Conservation (phyloP, 2,329 filamentous ascomycete genomes). For the Stylonectria norvegica region DNA sequence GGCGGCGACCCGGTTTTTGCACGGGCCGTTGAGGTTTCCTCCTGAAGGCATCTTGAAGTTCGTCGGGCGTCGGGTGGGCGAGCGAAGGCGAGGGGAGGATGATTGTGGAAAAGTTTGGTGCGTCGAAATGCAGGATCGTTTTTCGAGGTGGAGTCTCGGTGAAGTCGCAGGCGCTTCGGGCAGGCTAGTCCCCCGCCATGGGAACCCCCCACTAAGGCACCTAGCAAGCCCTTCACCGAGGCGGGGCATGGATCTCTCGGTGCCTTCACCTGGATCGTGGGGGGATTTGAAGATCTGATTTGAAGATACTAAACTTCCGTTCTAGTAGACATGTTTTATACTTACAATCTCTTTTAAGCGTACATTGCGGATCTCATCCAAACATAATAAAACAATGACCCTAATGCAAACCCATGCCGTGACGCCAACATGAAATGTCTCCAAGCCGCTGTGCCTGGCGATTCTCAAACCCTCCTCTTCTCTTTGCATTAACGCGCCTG, state of each 20-base stretch:
- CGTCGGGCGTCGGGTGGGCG: background rate
- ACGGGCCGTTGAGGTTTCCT: slow-evolving; percentile 56
- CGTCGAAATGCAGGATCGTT: background rate
- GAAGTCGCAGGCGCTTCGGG: background rate
- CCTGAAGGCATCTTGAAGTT: slow-evolving; percentile 52
- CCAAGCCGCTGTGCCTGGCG: background rate
- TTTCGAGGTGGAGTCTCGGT: slow-evolving; percentile 1
- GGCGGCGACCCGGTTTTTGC: slow-evolving; percentile 50
- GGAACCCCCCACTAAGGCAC: too few relatives aligned
- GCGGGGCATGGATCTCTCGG: too few relatives aligned
- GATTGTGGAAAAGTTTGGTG: background rate
- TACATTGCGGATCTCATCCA: background rate
- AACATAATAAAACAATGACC: background rate
- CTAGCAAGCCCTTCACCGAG: background rate
- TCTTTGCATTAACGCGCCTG: slow-evolving; percentile 2
- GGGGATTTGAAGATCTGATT: too few relatives aligned
- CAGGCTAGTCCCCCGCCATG: background rate
- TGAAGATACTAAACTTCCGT: too few relatives aligned
- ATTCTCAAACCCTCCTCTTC: background rate
- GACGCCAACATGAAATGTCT: background rate
- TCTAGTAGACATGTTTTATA: background rate
- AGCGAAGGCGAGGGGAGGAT: background rate
- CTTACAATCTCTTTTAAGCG: background rate
- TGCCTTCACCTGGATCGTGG: too few relatives aligned
- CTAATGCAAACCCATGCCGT: background rate